Percentiles rank a stretch among this genome's conserved stretches.
These are phyloP conservation scores for Mediolabrus comicus DNA, from an alignment of 108 stramenopile genomes.

Conservation along the genomic window DNA sequence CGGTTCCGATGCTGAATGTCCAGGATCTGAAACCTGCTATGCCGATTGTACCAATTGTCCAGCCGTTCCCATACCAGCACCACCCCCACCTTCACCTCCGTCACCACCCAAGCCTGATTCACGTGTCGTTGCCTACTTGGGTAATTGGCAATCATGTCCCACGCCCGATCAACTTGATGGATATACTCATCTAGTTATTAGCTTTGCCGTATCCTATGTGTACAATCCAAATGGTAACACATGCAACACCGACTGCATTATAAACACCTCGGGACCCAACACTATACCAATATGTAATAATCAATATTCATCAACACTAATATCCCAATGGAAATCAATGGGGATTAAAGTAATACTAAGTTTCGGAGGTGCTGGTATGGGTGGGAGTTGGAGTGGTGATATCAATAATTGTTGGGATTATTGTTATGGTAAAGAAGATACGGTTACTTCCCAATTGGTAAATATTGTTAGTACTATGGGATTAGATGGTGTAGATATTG, in stretches of 20 bases:
- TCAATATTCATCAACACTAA: constrained; percentile 6
- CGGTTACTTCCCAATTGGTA: constrained; percentile 27
- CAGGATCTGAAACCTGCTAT: not conserved
- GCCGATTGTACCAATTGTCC: not conserved
- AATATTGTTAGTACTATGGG: constrained; percentile 31
- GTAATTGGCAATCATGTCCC: constrained; percentile 58
- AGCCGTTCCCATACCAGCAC: not conserved
- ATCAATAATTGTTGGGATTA: constrained; percentile 58
- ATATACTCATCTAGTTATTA: constrained; percentile 49
- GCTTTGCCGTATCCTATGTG: constrained; percentile 47
- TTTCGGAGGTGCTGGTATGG: constrained; percentile 59
- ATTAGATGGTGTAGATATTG: constrained; percentile 53
- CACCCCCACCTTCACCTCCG: not conserved
- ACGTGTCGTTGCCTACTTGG: constrained; percentile 49
- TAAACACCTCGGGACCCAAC: constrained; percentile 11
- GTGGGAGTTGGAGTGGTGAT: constrained; percentile 34
- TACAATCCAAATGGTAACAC: constrained; percentile 34
- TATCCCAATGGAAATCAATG: constrained; percentile 17
- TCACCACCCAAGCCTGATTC: constrained; percentile 20
- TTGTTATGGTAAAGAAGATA: constrained; percentile 47
- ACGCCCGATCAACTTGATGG: constrained; percentile 28
- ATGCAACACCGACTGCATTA: constrained; percentile 35
- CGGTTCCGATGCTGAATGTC: not conserved
- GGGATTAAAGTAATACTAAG: constrained; percentile 55
- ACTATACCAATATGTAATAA: constrained; percentile 36